Percentiles rank a stretch among this genome's conserved stretches.
Evolutionary conservation across 2,329 filamentous ascomycete species (phyloP).

Genomic region (Coniochaeta ligniaria): DNA sequence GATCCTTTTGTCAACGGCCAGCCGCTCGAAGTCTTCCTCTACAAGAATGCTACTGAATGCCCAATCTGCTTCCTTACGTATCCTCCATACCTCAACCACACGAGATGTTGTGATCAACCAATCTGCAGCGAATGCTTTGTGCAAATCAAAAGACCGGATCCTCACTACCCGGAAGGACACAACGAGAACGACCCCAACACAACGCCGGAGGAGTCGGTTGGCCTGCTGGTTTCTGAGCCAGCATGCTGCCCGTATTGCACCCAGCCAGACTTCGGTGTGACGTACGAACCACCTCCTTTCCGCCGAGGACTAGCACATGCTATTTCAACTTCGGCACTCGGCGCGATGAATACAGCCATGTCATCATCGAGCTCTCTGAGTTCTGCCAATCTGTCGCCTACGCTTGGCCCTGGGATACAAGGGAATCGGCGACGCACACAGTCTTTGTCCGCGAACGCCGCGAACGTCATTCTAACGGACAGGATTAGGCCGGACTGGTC

Average conservation of each 20-base stretch:
- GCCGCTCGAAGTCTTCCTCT: conserved; percentile 83
- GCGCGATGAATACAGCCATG: conserved; percentile 62
- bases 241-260: conserved; percentile 93
- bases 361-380: conserved; percentile 79
- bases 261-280: conserved; percentile 92
- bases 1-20: conserved; percentile 94
- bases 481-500: conserved; percentile 91
- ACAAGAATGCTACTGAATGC: conserved; percentile 85
- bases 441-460: conserved; percentile 71
- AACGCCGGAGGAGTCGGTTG: conserved; percentile 44
- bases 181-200: conserved; percentile 29
- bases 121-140: conserved; percentile 99
- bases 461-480: conserved; percentile 87
- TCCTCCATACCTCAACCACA: conserved; percentile 88
- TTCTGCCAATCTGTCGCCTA: conserved; percentile 40
- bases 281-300: conserved; percentile 84
- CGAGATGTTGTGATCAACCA: conserved; percentile 87
- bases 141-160: conserved; percentile 92
- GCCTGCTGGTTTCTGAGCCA: conserved; percentile 80
- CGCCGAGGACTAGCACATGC: conserved; percentile 72
- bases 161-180: conserved; percentile 76
- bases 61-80: conserved; percentile 97
- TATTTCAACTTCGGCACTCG: conserved; percentile 35
- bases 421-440: conserved; percentile 33
- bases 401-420: conserved; percentile 17